Evolutionary conservation across 179 eudicot genomes (phyloP).

Genomic region (Silene coronaria): DNA sequence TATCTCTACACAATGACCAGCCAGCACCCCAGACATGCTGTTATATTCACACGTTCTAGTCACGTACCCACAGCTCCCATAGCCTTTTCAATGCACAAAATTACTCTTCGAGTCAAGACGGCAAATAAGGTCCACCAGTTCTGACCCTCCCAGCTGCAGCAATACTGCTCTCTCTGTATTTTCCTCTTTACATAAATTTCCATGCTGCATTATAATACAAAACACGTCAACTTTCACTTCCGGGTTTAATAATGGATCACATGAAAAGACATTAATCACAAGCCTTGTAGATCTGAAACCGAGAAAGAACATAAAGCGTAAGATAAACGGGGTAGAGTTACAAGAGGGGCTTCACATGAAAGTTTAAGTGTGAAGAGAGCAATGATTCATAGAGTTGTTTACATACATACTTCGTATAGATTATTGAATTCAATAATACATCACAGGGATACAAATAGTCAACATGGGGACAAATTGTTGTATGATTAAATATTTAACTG

Average conservation of each 20-base stretch:
- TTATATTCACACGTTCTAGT: constrained; percentile 29
- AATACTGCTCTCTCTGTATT: neutral
- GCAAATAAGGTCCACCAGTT: constrained; percentile 11
- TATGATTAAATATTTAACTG: neutral
- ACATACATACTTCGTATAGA: neutral
- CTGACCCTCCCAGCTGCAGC: constrained; percentile 13
- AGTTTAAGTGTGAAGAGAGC: neutral
- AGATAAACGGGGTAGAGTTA: neutral
- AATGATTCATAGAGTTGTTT: neutral
- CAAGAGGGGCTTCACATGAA: neutral
- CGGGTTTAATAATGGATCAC: neutral
- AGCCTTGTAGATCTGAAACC: neutral
- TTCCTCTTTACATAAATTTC: constrained; percentile 29
- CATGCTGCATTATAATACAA: constrained; percentile 8
- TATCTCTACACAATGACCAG: constrained; percentile 25
- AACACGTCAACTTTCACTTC: neutral
- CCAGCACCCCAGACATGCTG: constrained; percentile 27
- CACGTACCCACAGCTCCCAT: constrained; percentile 13
- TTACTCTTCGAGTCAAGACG: neutral
- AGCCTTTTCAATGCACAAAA: constrained; percentile 11
- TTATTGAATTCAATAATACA: neutral
- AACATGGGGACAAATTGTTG: neutral
- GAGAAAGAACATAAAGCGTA: neutral
- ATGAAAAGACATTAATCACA: neutral
- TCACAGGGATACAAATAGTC: neutral